These are phyloP conservation scores for Violaceomyces palustris DNA, from an alignment of 1,284 basidiomycete genomes.

Conservation along the genomic window DNA sequence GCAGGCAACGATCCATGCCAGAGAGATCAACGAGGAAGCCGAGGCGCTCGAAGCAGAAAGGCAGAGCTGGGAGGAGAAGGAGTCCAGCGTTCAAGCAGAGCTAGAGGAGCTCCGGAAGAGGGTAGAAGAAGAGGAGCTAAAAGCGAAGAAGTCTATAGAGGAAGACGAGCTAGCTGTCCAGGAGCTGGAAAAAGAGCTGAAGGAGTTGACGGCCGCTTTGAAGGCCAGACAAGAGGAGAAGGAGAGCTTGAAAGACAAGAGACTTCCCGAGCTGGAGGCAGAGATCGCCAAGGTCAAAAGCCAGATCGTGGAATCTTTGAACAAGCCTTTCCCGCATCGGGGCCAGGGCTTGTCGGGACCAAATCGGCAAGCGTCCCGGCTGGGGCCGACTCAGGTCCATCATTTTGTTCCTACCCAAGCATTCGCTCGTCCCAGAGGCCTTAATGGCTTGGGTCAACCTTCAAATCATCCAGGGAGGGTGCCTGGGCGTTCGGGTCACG, in stretches of 20 bases:
- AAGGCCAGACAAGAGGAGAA: conserved; percentile 18
- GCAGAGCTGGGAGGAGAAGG: conserved; percentile 26
- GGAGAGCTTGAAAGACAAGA: conserved; percentile 21
- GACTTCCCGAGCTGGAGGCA: conserved; percentile 8
- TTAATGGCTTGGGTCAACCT: neutral
- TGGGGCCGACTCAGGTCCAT: neutral
- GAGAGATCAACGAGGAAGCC: conserved; percentile 34
- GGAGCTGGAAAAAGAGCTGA: conserved; percentile 25
- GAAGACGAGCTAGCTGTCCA: conserved; percentile 22
- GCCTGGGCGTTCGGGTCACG: neutral
- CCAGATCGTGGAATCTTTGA: conserved; percentile 13
- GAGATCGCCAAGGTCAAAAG: conserved; percentile 26
- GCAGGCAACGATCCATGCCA: conserved; percentile 32
- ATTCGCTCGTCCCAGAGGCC: neutral
- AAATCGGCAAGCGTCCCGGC: neutral
- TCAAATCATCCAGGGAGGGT: no score
- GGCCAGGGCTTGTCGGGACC: neutral
- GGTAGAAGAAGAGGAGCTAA: conserved; percentile 22
- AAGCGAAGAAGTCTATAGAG: conserved; percentile 15
- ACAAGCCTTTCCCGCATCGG: neutral
- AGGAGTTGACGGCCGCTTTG: conserved; percentile 9
- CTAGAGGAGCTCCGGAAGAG: conserved; percentile 13
- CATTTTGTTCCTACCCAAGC: neutral
- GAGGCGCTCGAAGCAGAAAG: conserved; percentile 25
- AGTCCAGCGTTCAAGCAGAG: conserved; percentile 11